phyloP scores from a whole-genome alignment of 2,329 filamentous ascomycete genomes.

The Pestalotiopsis sp. region DNA sequence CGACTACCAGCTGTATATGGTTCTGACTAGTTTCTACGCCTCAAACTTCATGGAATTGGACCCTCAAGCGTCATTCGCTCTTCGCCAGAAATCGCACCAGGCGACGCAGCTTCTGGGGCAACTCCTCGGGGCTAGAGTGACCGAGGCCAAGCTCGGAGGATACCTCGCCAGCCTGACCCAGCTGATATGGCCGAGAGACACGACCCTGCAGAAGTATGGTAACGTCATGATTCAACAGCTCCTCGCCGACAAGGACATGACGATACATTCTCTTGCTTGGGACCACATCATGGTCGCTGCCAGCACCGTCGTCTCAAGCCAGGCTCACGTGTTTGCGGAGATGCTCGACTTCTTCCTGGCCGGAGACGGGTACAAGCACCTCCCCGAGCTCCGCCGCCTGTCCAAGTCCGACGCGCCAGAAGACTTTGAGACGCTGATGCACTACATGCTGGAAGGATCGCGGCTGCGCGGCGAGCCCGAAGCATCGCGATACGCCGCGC shows the following conservation, averaged over 20 bases:
- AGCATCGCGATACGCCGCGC: not conserved
- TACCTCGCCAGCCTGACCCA: not conserved
- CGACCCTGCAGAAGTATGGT: slow-evolving; percentile 10
- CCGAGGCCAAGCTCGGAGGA: not conserved
- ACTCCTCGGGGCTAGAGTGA: slow-evolving; percentile 27
- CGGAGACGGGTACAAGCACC: not conserved
- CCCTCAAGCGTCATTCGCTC: not conserved
- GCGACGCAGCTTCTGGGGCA: not conserved
- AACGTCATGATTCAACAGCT: slow-evolving; percentile 8
- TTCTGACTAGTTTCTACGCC: slow-evolving; percentile 33
- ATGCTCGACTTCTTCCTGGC: slow-evolving; percentile 12
- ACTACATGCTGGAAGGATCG: slow-evolving; percentile 11
- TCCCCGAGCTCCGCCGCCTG: slow-evolving; percentile 8
- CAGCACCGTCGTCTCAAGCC: slow-evolving; percentile 10
- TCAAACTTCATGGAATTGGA: slow-evolving; percentile 3
- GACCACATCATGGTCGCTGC: slow-evolving; percentile 3
- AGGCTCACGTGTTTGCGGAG: slow-evolving; percentile 4
- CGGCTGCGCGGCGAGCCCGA: not conserved
- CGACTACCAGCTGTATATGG: slow-evolving; percentile 54
- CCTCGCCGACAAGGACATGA: not conserved
- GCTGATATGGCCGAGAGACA: not conserved
- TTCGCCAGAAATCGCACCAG: slow-evolving; percentile 2
- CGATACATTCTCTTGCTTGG: not conserved
- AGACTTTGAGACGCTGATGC: slow-evolving; percentile 8
- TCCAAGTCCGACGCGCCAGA: slow-evolving; percentile 7